These are phyloP conservation scores for Arthroderma uncinatum DNA, from an alignment of 2,329 filamentous ascomycete genomes.

Conservation along the genomic window DNA sequence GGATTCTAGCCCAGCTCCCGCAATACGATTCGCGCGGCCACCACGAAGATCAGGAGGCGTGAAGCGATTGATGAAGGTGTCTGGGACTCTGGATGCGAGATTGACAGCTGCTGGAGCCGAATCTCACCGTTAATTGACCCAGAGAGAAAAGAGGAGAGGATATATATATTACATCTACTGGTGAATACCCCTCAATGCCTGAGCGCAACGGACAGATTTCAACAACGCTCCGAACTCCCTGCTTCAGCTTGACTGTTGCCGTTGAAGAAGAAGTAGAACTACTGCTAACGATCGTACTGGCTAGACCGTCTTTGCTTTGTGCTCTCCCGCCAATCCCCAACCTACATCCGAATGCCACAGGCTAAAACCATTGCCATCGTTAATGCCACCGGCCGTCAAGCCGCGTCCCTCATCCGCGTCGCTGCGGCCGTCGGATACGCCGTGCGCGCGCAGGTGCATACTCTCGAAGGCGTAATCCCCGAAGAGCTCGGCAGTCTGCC, in stretches of 20 bases:
- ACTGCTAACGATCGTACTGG: neutral
- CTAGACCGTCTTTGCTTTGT: neutral
- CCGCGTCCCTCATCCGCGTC: constrained; percentile 86
- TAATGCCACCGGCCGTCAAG: constrained; percentile 91
- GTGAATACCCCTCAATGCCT: too few relatives aligned
- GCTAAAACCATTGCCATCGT: constrained; percentile 77
- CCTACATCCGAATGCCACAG: constrained; percentile 29
- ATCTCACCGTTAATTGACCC: neutral
- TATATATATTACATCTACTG: too few relatives aligned
- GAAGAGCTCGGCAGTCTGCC: constrained; percentile 72
- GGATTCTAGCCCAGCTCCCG: neutral
- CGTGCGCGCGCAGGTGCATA: constrained; percentile 83
- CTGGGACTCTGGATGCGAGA: neutral
- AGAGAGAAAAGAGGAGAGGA: too few relatives aligned
- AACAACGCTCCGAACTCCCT: too few relatives aligned
- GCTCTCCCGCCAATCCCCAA: neutral
- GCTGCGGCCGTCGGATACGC: constrained; percentile 87
- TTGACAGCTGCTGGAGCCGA: neutral
- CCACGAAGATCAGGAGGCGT: neutral
- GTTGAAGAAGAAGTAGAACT: too few relatives aligned
- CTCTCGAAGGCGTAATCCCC: constrained; percentile 75
- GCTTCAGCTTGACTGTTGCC: too few relatives aligned
- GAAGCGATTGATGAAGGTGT: neutral
- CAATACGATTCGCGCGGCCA: neutral
- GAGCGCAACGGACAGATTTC: too few relatives aligned